Conservation (phyloP, 345 rosid species). For the Camelina hispida region DNA sequence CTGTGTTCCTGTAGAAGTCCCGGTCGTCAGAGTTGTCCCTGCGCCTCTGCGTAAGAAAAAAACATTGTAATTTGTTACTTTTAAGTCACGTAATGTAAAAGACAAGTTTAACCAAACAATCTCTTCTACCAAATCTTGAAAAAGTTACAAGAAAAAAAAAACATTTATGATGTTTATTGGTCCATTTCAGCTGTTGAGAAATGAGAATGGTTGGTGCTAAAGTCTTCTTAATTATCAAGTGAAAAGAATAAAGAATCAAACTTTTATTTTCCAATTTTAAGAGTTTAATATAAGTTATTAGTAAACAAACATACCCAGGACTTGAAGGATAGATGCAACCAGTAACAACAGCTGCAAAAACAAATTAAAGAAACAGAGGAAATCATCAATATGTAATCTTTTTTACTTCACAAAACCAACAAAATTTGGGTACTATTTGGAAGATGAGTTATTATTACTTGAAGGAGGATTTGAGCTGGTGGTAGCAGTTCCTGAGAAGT, state of each 20-base stretch:
- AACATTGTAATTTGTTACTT: background rate
- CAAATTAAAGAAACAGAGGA: constrained; percentile 12
- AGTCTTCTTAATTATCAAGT: background rate
- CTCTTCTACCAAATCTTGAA: constrained; percentile 31
- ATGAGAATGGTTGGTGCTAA: constrained; percentile 23
- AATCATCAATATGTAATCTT: background rate
- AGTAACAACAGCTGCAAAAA: constrained; percentile 51
- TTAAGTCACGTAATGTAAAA: constrained; percentile 6
- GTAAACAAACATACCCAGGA: constrained; percentile 56
- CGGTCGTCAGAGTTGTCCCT: constrained; percentile 25
- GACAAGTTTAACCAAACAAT: constrained; percentile 25
- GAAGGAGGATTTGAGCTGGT: constrained; percentile 49
- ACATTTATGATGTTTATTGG: constrained; percentile 1
- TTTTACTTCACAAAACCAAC: constrained; percentile 1
- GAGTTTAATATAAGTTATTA: background rate
- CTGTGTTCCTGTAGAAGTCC: constrained; percentile 30
- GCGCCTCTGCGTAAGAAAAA: constrained; percentile 33
- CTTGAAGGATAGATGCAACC: constrained; percentile 65
- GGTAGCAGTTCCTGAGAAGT: constrained; percentile 73
- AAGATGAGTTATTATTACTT: constrained; percentile 46
- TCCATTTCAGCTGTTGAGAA: background rate
- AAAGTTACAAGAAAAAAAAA: background rate
- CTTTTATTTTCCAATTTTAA: background rate
- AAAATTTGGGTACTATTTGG: background rate
- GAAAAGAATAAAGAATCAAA: constrained; percentile 3